phyloP scores from a whole-genome alignment of 1,284 basidiomycete species.

The Malassezia brasiliensis region DNA sequence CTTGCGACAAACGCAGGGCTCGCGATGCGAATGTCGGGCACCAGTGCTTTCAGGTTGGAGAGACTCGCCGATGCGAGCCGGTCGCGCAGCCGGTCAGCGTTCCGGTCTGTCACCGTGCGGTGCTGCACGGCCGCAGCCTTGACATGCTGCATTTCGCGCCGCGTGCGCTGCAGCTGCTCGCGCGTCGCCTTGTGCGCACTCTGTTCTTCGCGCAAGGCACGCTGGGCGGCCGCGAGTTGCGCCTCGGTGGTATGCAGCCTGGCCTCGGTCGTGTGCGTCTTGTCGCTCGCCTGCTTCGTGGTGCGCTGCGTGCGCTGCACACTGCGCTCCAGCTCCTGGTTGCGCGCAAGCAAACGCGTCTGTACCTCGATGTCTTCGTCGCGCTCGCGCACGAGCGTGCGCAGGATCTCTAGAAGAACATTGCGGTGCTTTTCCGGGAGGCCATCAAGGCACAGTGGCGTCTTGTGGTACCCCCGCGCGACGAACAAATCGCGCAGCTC shows the following conservation, averaged over 20 bases:
- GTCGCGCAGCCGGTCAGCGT: constrained; percentile 13
- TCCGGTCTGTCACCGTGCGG: constrained; percentile 12
- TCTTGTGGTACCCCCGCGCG: constrained; percentile 8
- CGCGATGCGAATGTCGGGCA: constrained; percentile 12
- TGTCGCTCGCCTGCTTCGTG: constrained; percentile 3
- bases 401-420: constrained; percentile 6
- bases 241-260: constrained; percentile 4
- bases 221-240: constrained; percentile 2
- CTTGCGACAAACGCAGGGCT: constrained; percentile 8
- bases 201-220: constrained; percentile 7
- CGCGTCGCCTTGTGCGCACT: constrained; percentile 10
- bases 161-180: constrained; percentile 12
- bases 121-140: constrained; percentile 7
- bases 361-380: constrained; percentile 18
- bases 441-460: constrained; percentile 1
- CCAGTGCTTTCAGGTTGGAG: constrained; percentile 10
- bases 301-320: constrained; percentile 10
- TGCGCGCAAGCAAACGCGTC: constrained; percentile 13
- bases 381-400: constrained; percentile 15
- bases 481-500: constrained; percentile 8
- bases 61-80: constrained; percentile 6
- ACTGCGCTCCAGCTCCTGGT: constrained; percentile 8
- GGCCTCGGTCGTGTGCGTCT: constrained; percentile 1
- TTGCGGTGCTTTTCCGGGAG: not conserved
- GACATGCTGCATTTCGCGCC: constrained; percentile 7